A percentile compares a stretch with the other conserved stretches of the same genome.
phyloP scores from a whole-genome alignment of 2,329 filamentous ascomycete genomes.

The Aspergillus vadensis region DNA sequence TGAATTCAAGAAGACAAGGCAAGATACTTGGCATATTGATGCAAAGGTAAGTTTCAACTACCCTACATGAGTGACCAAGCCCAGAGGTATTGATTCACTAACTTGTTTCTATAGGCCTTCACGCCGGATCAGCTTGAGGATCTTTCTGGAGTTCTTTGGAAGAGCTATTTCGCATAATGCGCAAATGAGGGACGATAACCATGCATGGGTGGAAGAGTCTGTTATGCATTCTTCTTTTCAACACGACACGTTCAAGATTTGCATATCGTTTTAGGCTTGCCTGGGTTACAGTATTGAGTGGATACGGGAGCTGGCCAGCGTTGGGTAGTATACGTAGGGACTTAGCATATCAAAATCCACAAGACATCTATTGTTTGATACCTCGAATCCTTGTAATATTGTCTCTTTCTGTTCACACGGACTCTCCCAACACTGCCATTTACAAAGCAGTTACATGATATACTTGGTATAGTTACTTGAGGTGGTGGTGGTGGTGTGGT shows the following conservation, averaged over 20 bases:
- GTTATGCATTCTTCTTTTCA: neutral
- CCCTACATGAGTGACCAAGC: neutral
- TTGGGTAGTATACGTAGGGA: neutral
- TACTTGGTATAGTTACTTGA: too few species aligned
- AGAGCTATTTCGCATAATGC: constrained; percentile 90
- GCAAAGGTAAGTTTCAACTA: constrained; percentile 73
- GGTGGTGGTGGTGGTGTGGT: too few species aligned
- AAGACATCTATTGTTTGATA: neutral
- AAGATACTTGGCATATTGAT: constrained; percentile 98
- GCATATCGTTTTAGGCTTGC: neutral
- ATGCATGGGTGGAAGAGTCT: neutral
- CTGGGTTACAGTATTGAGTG: neutral
- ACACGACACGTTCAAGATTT: neutral
- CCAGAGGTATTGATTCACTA: neutral
- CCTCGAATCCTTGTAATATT: too few species aligned
- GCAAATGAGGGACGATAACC: neutral
- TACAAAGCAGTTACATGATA: too few species aligned
- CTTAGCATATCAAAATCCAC: neutral
- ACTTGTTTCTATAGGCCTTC: constrained; percentile 62
- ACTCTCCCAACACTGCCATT: neutral
- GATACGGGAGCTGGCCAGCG: neutral
- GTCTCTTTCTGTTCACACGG: neutral
- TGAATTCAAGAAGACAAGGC: constrained; percentile 98
- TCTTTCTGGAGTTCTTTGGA: constrained; percentile 94
- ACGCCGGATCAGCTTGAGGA: constrained; percentile 91